Evolutionary conservation across 352 stramenopile genomes (phyloP).

Genomic region (Pythium periplocum): DNA sequence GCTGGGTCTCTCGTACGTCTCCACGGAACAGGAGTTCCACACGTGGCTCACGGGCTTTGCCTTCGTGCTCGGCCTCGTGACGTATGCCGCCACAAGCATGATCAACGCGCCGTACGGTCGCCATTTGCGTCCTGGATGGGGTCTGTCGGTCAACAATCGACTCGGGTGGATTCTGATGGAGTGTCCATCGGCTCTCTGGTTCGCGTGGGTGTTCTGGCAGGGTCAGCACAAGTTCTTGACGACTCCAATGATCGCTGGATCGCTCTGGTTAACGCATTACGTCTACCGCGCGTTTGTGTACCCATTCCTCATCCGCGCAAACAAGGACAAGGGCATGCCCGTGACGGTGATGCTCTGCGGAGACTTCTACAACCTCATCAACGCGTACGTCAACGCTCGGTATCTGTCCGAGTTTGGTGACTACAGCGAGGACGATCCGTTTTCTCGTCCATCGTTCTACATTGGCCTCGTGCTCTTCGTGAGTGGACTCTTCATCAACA

Average conservation of each 20-base stretch:
- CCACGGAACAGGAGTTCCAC: constrained; percentile 42
- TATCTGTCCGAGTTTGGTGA: constrained; percentile 58
- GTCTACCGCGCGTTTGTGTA: constrained; percentile 66
- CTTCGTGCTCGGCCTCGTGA: constrained; percentile 49
- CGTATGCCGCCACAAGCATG: constrained; percentile 37
- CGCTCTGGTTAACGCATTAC: constrained; percentile 63
- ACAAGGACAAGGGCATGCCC: constrained; percentile 52
- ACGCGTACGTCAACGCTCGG: constrained; percentile 65
- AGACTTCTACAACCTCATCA: constrained; percentile 66
- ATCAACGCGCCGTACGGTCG: constrained; percentile 66
- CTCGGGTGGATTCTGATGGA: constrained; percentile 76
- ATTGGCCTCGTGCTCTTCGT: constrained; percentile 41
- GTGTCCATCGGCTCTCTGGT: constrained; percentile 57
- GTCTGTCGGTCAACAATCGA: constrained; percentile 42
- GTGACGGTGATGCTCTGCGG: constrained; percentile 45
- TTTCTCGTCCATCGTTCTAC: constrained; percentile 45
- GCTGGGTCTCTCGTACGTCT: constrained; percentile 18
- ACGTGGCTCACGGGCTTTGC: constrained; percentile 33
- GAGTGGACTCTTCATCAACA: constrained; percentile 50
- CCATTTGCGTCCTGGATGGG: constrained; percentile 47
- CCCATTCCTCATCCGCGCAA: constrained; percentile 58
- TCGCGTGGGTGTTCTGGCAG: constrained; percentile 37
- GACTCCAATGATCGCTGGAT: constrained; percentile 40
- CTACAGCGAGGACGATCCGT: constrained; percentile 33
- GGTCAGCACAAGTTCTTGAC: constrained; percentile 29